Conservation (phyloP, 169 alveolate species). For the Amoebophrya sp. region DNA sequence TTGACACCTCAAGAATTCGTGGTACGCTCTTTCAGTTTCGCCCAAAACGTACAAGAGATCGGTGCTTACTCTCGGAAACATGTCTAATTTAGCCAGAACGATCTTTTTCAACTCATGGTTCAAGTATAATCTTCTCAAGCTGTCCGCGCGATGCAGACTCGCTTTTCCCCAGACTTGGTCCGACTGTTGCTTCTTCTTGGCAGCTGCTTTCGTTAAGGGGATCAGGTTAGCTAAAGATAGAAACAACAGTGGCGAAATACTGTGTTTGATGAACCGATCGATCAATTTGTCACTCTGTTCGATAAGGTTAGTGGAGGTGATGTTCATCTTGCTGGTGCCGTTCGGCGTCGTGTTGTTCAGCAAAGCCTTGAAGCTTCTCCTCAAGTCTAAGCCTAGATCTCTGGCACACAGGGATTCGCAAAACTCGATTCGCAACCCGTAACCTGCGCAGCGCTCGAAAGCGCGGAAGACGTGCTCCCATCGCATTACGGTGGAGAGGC, state of each 20-base stretch:
- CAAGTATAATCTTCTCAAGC: not conserved
- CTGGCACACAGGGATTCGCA: conserved; percentile 2
- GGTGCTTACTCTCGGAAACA: not conserved
- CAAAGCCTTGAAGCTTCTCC: not conserved
- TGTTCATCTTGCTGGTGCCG: not conserved
- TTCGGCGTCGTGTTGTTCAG: not conserved
- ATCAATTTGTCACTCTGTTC: not conserved
- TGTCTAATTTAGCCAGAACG: not conserved
- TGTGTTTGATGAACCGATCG: conserved; percentile 4
- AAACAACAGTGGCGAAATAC: not conserved
- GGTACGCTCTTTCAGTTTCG: not conserved
- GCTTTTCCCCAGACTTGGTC: not conserved
- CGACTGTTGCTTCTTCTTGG: not conserved
- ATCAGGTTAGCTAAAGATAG: not conserved
- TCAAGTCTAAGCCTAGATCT: not conserved
- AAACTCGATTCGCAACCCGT: not conserved
- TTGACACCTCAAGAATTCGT: not conserved
- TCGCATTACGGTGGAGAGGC: not conserved
- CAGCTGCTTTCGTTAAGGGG: not conserved
- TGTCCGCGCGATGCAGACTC: not conserved
- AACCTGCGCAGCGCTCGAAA: not conserved
- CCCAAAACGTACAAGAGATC: not conserved
- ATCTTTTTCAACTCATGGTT: not conserved
- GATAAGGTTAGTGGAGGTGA: not conserved
- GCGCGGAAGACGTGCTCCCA: conserved; percentile 21